Percentiles rank a stretch among this genome's conserved stretches.
Conservation (phyloP, 2,329 filamentous ascomycete species). For the Trichoderma cornu-damae region DNA sequence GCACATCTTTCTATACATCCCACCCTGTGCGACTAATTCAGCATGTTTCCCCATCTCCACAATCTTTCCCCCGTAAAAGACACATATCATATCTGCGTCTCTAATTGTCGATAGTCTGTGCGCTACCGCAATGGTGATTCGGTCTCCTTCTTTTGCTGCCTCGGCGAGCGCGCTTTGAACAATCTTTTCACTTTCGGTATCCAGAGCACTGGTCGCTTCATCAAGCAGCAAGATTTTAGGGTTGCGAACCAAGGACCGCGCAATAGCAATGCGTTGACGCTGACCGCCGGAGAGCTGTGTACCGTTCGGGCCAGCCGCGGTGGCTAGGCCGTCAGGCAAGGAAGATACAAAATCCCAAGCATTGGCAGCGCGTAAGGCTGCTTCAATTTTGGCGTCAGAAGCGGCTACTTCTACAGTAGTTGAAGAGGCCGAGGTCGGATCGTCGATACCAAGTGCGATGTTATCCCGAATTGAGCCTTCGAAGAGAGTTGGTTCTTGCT, state of each 20-base stretch:
- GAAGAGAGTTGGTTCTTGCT: constrained; percentile 63
- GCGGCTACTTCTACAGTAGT: constrained; percentile 25
- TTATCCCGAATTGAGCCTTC: constrained; percentile 79
- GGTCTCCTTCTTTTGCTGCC: constrained; percentile 69
- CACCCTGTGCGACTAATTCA: constrained; percentile 45
- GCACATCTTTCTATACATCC: constrained; percentile 48
- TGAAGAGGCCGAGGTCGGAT: neutral
- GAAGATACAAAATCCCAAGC: constrained; percentile 59
- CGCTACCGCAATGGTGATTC: constrained; percentile 91
- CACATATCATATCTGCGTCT: constrained; percentile 56
- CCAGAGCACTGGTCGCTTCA: constrained; percentile 85
- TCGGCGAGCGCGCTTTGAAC: constrained; percentile 79
- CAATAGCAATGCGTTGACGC: constrained; percentile 23
- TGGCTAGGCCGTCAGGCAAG: constrained; percentile 87
- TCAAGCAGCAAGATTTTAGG: constrained; percentile 91
- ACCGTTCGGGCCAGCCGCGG: constrained; percentile 65
- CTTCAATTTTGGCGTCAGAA: constrained; percentile 36
- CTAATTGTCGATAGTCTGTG: constrained; percentile 90
- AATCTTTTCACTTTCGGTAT: constrained; percentile 90
- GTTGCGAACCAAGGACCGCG: constrained; percentile 58
- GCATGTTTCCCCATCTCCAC: constrained; percentile 54
- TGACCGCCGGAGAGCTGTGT: constrained; percentile 21
- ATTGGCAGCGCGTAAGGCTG: constrained; percentile 45
- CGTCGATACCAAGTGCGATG: constrained; percentile 44
- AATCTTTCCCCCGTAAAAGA: constrained; percentile 53